These are phyloP conservation scores for Chrysoporthe cubensis DNA, from an alignment of 2,329 filamentous ascomycete genomes.

Conservation along the genomic window DNA sequence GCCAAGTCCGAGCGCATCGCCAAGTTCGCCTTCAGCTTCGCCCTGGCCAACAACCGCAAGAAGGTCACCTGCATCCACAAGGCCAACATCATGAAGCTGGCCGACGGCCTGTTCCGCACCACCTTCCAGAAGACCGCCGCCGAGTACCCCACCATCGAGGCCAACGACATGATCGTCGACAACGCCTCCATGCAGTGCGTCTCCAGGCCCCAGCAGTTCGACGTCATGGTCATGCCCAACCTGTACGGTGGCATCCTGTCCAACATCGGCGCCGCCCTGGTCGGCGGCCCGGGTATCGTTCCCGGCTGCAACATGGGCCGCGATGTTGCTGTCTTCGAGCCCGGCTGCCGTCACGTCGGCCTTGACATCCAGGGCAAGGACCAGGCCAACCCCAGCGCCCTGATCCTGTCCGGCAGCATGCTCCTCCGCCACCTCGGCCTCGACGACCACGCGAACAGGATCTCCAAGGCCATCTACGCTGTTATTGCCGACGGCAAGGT, in stretches of 20 bases:
- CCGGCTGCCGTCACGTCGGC: constrained; percentile 97
- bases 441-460: constrained; percentile 97
- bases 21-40: constrained; percentile 98
- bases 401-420: constrained; percentile 96
- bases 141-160: constrained; percentile 94
- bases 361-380: constrained; percentile 99
- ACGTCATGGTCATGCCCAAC: constrained; percentile 99
- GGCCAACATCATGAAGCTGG: constrained; percentile 99
- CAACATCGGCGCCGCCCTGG: constrained; percentile 96
- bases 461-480: constrained; percentile 80
- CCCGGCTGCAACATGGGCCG: constrained; percentile 99
- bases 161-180: constrained; percentile 99
- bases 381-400: constrained; percentile 95
- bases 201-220: constrained; percentile 94
- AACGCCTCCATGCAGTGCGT: constrained; percentile 99
- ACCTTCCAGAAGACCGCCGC: constrained; percentile 93
- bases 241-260: constrained; percentile 98
- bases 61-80: constrained; percentile 99
- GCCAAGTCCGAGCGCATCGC: constrained; percentile 99
- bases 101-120: constrained; percentile 97
- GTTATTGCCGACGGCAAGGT: constrained; percentile 86
- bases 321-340: constrained; percentile 97
- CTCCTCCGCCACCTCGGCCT: constrained; percentile 95
- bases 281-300: constrained; percentile 95
- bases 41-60: constrained; percentile 97